phyloP scores from a whole-genome alignment of 176 grass and related monocot species.

The Aechmea fasciata region DNA sequence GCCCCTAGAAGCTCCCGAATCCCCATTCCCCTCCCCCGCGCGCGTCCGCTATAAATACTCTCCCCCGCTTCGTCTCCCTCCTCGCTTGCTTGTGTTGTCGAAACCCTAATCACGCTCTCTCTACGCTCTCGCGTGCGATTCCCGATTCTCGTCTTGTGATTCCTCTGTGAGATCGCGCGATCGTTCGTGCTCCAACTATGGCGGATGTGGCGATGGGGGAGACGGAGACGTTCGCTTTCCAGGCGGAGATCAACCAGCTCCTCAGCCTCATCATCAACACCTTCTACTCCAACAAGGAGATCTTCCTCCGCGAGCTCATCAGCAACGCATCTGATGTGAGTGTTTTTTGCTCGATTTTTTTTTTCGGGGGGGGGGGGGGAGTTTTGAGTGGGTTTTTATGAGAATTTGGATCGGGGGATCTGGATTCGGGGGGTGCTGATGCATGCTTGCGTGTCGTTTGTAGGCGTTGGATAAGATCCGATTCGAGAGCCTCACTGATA shows the following conservation, averaged over 20 bases:
- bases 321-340: slow-evolving; percentile 36
- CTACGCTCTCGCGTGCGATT: background rate
- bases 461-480: slow-evolving; percentile 50
- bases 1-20: too few relatives aligned
- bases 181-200: background rate
- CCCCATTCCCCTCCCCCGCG: too few relatives aligned
- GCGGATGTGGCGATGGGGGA: slow-evolving; percentile 40
- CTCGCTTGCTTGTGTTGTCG: too few relatives aligned
- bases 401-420: background rate
- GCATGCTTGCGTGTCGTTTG: background rate
- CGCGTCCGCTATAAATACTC: too few relatives aligned
- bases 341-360: background rate
- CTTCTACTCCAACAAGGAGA: slow-evolving; percentile 70
- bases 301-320: slow-evolving; percentile 62
- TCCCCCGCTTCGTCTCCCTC: too few relatives aligned
- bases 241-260: slow-evolving; percentile 60
- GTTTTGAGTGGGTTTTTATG: background rate
- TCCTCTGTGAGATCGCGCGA: background rate
- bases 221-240: slow-evolving; percentile 53
- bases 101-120: too few relatives aligned
- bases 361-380: too few relatives aligned
- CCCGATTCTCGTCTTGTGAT: background rate
- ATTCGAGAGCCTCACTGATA: slow-evolving; percentile 51
- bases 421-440: too few relatives aligned
- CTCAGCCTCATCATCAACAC: slow-evolving; percentile 61